Evolutionary conservation across 345 rosid genomes (phyloP).

Genomic region (Syzygium oleosum): DNA sequence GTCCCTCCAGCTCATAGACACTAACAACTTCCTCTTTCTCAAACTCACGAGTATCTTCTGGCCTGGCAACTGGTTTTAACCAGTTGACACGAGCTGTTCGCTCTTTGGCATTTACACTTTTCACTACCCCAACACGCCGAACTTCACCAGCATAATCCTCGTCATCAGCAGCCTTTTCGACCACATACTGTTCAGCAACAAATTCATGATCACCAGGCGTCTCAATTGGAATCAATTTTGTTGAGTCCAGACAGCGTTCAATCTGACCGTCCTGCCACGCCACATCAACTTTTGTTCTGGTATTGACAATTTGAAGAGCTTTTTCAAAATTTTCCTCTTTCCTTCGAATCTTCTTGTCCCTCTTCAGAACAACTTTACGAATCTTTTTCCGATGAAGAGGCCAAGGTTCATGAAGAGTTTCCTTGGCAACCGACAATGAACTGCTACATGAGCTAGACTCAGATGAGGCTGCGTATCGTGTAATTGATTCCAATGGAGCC

Average conservation of each 20-base stretch:
- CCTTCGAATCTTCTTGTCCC: conserved; percentile 70
- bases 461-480: conserved; percentile 16
- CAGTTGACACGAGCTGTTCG: conserved; percentile 83
- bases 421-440: conserved; percentile 52
- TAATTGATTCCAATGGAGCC: conserved; percentile 23
- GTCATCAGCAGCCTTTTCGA: conserved; percentile 81
- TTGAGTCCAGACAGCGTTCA: conserved; percentile 45
- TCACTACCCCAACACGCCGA: conserved; percentile 76
- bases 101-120: conserved; percentile 89
- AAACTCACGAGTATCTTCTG: conserved; percentile 86
- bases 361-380: conserved; percentile 72
- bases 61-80: conserved; percentile 63
- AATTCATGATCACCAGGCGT: conserved; percentile 99
- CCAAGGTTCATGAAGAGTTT: conserved; percentile 67
- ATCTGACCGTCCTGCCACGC: conserved; percentile 86
- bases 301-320: conserved; percentile 65
- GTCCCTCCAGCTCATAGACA: conserved; percentile 90
- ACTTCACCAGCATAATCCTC: conserved; percentile 51
- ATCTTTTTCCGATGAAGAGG: conserved; percentile 88
- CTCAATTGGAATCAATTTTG: conserved; percentile 73
- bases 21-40: conserved; percentile 84
- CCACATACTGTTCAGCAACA: conserved; percentile 84
- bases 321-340: conserved; percentile 87
- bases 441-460: conserved; percentile 45
- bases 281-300: conserved; percentile 67